Conservation (phyloP, 345 rosid species). For the Salix exigua region DNA sequence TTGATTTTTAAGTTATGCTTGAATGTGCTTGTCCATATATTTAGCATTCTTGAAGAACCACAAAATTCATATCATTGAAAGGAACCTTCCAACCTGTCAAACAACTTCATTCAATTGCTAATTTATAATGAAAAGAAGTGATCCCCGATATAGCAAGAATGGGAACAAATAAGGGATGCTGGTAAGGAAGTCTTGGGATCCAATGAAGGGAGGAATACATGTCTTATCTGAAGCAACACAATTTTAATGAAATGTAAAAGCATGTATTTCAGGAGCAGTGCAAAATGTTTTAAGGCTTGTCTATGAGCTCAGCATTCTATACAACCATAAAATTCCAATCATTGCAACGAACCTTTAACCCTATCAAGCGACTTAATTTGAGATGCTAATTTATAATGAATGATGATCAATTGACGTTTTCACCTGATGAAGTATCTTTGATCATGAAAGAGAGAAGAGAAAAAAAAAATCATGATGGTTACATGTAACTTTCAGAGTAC, state of each 20-base stretch:
- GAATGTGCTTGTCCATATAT: neutral
- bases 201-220: neutral
- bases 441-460: neutral
- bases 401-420: neutral
- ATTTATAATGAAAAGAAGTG: neutral
- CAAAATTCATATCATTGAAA: neutral
- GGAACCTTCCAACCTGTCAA: neutral
- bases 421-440: neutral
- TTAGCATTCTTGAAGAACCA: neutral
- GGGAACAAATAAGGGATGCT: neutral
- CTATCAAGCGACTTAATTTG: neutral
- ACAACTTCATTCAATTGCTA: neutral
- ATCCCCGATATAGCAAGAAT: neutral
- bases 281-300: neutral
- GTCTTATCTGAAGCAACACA: neutral
- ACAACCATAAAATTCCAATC: neutral
- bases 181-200: neutral
- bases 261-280: neutral
- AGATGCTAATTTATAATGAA: neutral
- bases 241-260: neutral
- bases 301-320: neutral
- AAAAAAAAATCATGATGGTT: neutral
- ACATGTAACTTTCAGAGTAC: neutral
- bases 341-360: neutral
- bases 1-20: neutral